phyloP scores from a whole-genome alignment of 2,329 filamentous ascomycete genomes.

The Xylaria sp. region DNA sequence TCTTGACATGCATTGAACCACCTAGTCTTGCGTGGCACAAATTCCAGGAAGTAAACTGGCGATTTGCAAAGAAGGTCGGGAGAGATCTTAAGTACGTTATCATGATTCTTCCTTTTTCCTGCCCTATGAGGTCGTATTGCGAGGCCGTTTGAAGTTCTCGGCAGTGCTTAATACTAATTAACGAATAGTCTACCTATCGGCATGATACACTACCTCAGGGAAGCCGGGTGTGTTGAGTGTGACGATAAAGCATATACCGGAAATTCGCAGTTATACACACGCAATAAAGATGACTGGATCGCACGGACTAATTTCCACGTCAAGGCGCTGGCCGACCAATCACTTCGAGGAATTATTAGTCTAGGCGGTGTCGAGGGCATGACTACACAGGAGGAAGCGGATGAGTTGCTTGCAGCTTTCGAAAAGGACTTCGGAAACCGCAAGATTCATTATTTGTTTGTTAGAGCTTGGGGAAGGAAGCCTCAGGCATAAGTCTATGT shows the following conservation, averaged over 20 bases:
- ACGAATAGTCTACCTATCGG: constrained; percentile 31
- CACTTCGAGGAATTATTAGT: constrained; percentile 31
- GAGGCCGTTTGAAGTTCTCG: neutral
- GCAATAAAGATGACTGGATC: constrained; percentile 22
- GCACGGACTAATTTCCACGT: constrained; percentile 19
- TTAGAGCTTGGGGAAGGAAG: constrained; percentile 39
- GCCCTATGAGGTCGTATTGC: neutral
- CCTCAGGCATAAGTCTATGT: neutral
- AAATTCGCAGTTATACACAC: constrained; percentile 23
- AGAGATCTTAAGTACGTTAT: constrained; percentile 35
- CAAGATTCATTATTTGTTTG: constrained; percentile 28
- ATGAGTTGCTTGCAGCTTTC: constrained; percentile 27
- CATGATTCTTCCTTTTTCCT: neutral
- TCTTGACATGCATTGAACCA: constrained; percentile 27
- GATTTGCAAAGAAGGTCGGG: constrained; percentile 33
- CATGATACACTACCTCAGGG: constrained; percentile 34
- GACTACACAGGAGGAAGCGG: constrained; percentile 32
- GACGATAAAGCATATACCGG: constrained; percentile 31
- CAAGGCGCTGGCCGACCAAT: constrained; percentile 24
- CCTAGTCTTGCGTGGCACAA: constrained; percentile 32
- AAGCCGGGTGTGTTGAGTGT: constrained; percentile 35
- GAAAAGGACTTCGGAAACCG: constrained; percentile 24
- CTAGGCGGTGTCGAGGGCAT: constrained; percentile 38
- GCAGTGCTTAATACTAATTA: neutral
- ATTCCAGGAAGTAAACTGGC: constrained; percentile 34